These are phyloP conservation scores for Asparagopsis taxiformis DNA, from an alignment of 31 red algal genomes.

Conservation along the genomic window DNA sequence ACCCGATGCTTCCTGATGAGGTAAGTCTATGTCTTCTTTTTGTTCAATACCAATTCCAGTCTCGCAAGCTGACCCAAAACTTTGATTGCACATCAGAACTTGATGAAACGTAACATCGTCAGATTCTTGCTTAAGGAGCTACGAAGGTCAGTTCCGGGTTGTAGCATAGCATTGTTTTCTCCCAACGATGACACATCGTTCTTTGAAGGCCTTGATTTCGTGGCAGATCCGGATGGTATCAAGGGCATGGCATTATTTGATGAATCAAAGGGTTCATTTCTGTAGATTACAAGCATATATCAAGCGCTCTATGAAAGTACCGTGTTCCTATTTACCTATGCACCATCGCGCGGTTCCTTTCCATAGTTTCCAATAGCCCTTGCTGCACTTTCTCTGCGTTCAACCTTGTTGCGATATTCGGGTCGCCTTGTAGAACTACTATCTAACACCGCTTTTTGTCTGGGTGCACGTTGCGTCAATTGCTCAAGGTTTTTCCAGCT, in stretches of 20 bases:
- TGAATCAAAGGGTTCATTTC: constrained; percentile 6
- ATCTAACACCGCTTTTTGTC: too few relatives aligned
- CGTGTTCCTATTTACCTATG: too few relatives aligned
- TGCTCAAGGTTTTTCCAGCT: too few relatives aligned
- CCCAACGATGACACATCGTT: constrained; percentile 55
- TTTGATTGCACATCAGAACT: constrained; percentile 2
- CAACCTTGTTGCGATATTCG: too few relatives aligned
- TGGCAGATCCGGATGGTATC: constrained; percentile 78
- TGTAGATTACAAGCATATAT: too few relatives aligned
- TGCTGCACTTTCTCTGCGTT: too few relatives aligned
- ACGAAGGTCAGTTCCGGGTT: constrained; percentile 67
- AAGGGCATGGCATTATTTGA: constrained; percentile 72
- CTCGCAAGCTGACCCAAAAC: neutral
- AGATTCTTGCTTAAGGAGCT: constrained; percentile 75
- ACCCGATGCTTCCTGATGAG: constrained; percentile 81
- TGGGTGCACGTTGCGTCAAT: too few relatives aligned
- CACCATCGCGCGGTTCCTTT: too few relatives aligned
- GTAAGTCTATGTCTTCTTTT: too few relatives aligned
- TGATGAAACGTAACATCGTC: constrained; percentile 82
- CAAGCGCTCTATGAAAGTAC: too few relatives aligned
- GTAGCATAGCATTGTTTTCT: constrained; percentile 79
- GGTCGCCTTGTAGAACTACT: too few relatives aligned
- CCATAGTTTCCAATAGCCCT: too few relatives aligned
- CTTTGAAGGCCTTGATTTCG: constrained; percentile 79
- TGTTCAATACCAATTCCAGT: neutral